Evolutionary conservation across 257 asterid species (phyloP), one percentile per base, ranked within the genome.

Genomic region (Handroanthus guayacan): DNA sequence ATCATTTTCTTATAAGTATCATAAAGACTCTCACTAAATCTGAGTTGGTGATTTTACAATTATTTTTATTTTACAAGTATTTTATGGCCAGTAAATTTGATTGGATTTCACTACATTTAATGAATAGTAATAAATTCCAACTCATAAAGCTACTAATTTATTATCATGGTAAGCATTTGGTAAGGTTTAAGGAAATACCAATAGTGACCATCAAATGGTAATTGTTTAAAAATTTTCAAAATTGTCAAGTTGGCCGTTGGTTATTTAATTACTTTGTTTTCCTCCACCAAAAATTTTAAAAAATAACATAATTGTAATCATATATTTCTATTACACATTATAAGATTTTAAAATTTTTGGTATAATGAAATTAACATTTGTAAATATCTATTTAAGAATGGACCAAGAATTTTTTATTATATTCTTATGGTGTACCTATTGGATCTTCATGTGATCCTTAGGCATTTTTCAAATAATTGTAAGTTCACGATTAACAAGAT

Each of bases 121-220:
- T 70, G 54, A 37, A 20, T 54, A 41, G 12, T 37, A 54, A 12
- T 67, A 50, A 17, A 69, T 69, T 31, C 6, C 61, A 47, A 20
- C 73, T 67, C 47, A 48, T 36, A 13, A 20, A 43, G 14, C 6
- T 50, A 47, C 6, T 18, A 6, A 31, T 38, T 71, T 6, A 64
- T 9, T 37, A 2, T 16, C 17, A 9, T 47, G 18, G 16, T 14
- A 38, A 3, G 41, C 20, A 44, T 72, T 72, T 71, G 5, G 12
- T 71, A 64, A 71, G 67, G 2, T 57, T 57, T 58, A 72, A 9
- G 13, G 2, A 37, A 38, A 18, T 18, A 56, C 43, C 76, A 16
- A 55, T 55, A 56, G 3, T 5, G 55, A 18, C 31, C 12, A 8
- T 31, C 69, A 63, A 31, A 72, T 0, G 31, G 31, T 25, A 25